Evolutionary conservation across 352 stramenopile species (phyloP), one percentile per base, ranked within the genome.

Genomic region (Globisporangium okanoganense): DNA sequence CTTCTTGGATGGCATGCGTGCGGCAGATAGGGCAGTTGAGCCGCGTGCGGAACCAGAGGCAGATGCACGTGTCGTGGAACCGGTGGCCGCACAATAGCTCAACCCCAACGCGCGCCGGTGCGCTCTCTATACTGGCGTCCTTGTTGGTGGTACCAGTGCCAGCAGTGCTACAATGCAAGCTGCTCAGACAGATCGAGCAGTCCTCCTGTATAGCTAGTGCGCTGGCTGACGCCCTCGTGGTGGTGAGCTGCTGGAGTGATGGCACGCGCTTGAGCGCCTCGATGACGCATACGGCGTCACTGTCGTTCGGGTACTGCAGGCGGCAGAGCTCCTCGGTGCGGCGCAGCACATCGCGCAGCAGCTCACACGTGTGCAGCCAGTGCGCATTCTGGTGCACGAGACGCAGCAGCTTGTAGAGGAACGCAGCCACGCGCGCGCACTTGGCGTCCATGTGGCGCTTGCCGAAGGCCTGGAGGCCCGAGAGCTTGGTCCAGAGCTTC

Each of bases 31-130:
- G 82, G 50, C 82, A 92, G 57, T 87, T 87, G 20, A 88, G 65
- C 0, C 70, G 69, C 29, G 79, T 65, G 64, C 78, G 70, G 43
- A 89, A 86, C 82, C 82, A 92, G 60, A 79, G 64, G 41, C 75
- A 88, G 36, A 92, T 76, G 59, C 82, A 92, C 22, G 78, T 76
- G 58, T 92, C 82, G 54, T 92, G 82, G 69, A 90, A 92, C n/a
- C 65, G 66, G 57, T 92, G 82, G 50, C 82, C 82, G 55, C 82
- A 92, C 14, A 62, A 47, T 7, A 92, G 62, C 44, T 72, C 70
- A 31, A 86, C 70, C n/a, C 45, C 69, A 24, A 53, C 67, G 31
- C 56, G 47, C 3, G 56, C 12, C 27, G 61, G 47, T 59, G 61
- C 13, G 14, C 29, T 58, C 33, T 61, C 24, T 22, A 27, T 25